Conservation (phyloP, 495 filamentous ascomycete species). For the Penicillium paradoxum region DNA sequence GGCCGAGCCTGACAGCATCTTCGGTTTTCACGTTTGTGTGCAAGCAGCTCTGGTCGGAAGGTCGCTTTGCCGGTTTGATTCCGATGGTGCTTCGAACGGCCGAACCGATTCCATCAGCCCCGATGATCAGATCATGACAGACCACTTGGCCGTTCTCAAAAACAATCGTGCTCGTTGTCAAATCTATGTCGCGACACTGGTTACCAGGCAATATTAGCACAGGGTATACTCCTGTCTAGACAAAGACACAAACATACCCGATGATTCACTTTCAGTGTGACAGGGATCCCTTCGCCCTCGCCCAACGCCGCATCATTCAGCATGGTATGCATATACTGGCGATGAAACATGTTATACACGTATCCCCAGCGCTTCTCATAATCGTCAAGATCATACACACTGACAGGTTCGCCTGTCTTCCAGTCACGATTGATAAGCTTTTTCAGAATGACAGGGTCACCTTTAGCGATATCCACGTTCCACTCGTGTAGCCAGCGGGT, state of each 20-base stretch:
- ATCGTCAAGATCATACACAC: conserved; percentile 41
- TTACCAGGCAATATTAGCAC: neutral
- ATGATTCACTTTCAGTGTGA: conserved; percentile 41
- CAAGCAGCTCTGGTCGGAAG: conserved; percentile 42
- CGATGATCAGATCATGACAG: conserved; percentile 38
- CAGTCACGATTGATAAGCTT: conserved; percentile 48
- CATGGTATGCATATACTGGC: conserved; percentile 52
- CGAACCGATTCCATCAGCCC: conserved; percentile 45
- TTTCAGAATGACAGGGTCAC: conserved; percentile 43
- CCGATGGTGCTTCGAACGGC: conserved; percentile 38
- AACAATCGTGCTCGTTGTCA: conserved; percentile 30
- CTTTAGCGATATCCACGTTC: conserved; percentile 39
- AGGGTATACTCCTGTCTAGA: neutral
- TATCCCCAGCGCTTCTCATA: conserved; percentile 43
- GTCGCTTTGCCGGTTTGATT: conserved; percentile 40
- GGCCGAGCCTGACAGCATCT: conserved; percentile 37
- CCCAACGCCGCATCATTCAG: conserved; percentile 45
- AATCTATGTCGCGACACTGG: conserved; percentile 34
- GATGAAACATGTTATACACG: conserved; percentile 54
- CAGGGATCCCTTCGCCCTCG: conserved; percentile 40
- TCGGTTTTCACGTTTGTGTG: conserved; percentile 43
- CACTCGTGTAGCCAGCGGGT: conserved; percentile 45
- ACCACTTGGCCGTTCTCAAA: conserved; percentile 32
- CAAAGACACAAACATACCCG: conserved; percentile 16
- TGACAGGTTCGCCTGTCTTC: conserved; percentile 43